phyloP scores from a whole-genome alignment of 2,329 filamentous ascomycete genomes.

The Cadophora luteo-olivacea region DNA sequence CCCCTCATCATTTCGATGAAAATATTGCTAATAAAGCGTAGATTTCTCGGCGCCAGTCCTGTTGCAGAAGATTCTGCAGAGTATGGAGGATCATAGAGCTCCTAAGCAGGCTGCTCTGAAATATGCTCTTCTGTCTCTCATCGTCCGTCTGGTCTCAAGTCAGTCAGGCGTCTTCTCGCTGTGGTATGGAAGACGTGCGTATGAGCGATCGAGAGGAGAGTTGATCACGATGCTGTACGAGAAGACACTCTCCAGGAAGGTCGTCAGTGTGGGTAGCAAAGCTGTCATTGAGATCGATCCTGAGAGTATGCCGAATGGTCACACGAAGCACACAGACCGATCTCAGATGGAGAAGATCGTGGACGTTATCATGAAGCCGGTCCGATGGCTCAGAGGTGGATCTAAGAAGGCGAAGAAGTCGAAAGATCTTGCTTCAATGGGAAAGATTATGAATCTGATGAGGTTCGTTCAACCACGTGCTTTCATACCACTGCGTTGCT shows the following conservation, averaged over 20 bases:
- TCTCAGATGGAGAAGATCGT: conserved; percentile 28
- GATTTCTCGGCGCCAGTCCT: conserved; percentile 69
- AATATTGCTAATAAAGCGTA: conserved; percentile 38
- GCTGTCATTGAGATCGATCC: conserved; percentile 26
- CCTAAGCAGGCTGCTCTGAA: conserved; percentile 64
- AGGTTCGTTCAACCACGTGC: conserved; percentile 53
- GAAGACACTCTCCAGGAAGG: conserved; percentile 55
- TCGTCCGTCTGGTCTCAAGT: conserved; percentile 64
- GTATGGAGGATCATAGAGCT: conserved; percentile 62
- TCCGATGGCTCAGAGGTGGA: conserved; percentile 33
- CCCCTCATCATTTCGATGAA: not conserved
- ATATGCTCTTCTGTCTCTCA: conserved; percentile 68
- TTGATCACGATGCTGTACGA: conserved; percentile 86
- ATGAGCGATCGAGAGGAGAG: conserved; percentile 84
- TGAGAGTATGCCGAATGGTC: conserved; percentile 26
- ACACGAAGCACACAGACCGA: conserved; percentile 17
- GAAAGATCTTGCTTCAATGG: conserved; percentile 76
- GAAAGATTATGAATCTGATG: conserved; percentile 89
- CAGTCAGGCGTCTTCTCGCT: conserved; percentile 73
- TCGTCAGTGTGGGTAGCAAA: conserved; percentile 39
- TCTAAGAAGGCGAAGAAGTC: conserved; percentile 41
- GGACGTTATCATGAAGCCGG: conserved; percentile 37
- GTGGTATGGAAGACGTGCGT: conserved; percentile 85
- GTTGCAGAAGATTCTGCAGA: conserved; percentile 72
- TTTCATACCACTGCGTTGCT: conserved; percentile 4